Base-by-base conservation (phyloP, 371 early-diverging fungal genomes). In the Saksenaea vasiformis region DNA sequence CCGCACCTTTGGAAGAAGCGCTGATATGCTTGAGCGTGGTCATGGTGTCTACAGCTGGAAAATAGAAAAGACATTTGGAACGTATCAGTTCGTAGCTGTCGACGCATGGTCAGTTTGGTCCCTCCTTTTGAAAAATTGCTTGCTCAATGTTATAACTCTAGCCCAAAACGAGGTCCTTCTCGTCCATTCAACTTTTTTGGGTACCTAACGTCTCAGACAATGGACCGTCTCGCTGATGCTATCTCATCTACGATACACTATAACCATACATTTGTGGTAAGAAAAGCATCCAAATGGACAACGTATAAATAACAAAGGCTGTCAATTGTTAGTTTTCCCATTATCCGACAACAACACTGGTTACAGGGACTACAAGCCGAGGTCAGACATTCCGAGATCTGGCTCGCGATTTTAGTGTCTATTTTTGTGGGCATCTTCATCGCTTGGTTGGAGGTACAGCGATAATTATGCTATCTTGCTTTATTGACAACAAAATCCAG, bases 131-230 rank as follows among this genome's bases (percentile, higher is more conserved):
- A 17, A 19, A 38, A 39, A 5, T 24, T 24, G 37, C 17, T 10
- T 37, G 4, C 3, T 3, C 8, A 9, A 35, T 47, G 10, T 9
- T 38, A 10, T 26, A 22, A 37, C 58, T 19, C 2, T 62, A 87
- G 90, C 57, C 94, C 95, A 1, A 81, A 82, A 54, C 75, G 78
- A 14, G 95, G 95, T 10, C 87, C 92, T 24, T 82, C 89, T 10
- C 75, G 95, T 28, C 96, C 95, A 1, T 84, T 94, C 73, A 96
- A 96, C 65, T 95, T 96, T 64, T 96, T 96, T 71, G 95, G 95
- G 1, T 86, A 88, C 65, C 69, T 95, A 54, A 92, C 92, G 34
- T 82, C 83, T 3, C 67, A 72, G 24, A 90, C 88, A 27, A 90
- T 96, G 92, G 85, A 93, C 74, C 70, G 75, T 28, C 69, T 96